Evolutionary conservation across 2,329 filamentous ascomycete species (phyloP).

Genomic region (Ciborinia camelliae): DNA sequence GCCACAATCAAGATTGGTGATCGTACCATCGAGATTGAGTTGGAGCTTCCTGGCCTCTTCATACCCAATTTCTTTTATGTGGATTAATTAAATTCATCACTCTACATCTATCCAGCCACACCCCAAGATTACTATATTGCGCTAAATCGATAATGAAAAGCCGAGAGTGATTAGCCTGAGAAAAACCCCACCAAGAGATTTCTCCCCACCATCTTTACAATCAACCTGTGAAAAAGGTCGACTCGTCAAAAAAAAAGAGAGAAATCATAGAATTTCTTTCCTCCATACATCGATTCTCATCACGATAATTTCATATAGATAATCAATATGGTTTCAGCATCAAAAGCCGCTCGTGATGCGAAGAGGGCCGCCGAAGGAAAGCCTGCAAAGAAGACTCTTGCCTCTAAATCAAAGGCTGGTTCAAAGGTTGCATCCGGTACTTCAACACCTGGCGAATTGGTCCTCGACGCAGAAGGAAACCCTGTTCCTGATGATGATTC

Average conservation of each 20-base stretch:
- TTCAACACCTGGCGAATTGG: constrained; percentile 68
- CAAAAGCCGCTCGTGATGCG: constrained; percentile 69
- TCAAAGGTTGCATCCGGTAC: constrained; percentile 63
- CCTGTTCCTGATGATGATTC: constrained; percentile 55
- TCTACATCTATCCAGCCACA: too few species aligned
- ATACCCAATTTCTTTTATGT: too few species aligned
- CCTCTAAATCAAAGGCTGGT: constrained; percentile 61
- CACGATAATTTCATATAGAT: constrained; percentile 21
- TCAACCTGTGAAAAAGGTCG: constrained; percentile 19
- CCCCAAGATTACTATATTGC: neutral
- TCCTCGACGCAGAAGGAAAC: constrained; percentile 59
- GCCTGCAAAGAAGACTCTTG: constrained; percentile 72
- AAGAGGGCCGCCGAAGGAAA: constrained; percentile 71
- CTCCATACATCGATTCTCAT: constrained; percentile 7
- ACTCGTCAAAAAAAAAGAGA: constrained; percentile 7
- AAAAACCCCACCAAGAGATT: constrained; percentile 19
- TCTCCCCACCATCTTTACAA: constrained; percentile 19
- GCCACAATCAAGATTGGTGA: too few species aligned
- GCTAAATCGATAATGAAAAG: constrained; percentile 12
- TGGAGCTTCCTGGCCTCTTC: too few species aligned
- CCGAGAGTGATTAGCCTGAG: constrained; percentile 28
- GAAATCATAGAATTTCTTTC: constrained; percentile 9
- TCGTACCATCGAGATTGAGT: too few species aligned
- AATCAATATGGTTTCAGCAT: constrained; percentile 61
- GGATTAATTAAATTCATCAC: too few species aligned